Base-by-base conservation (phyloP, 768 basidiomycete species). In the Pholiota molesta region DNA sequence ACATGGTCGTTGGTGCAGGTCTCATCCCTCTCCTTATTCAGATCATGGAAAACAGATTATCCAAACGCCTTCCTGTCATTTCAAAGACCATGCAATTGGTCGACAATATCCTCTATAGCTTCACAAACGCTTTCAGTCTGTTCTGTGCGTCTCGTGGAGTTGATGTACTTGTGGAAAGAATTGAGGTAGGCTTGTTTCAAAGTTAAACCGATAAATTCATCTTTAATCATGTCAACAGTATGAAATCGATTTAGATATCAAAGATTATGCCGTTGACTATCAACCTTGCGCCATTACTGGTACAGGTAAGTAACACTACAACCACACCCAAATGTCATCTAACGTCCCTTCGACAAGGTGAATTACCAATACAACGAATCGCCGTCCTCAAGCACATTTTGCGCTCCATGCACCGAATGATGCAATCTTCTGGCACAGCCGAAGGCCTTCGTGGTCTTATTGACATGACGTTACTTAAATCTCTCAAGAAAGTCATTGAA, bases 381-480 rank as follows among this genome's bases (percentile, higher is more conserved):
- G 88, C 89, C 40, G 87, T 94, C n/a, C 78, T 99, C 66, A 97
- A 97, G 75, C 90, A 95, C 64, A 86, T 94, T 10, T 74, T 99
- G 33, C 89, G 97, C 29, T 95, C 95, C 0, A 87, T 97, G 78
- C 95, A 97, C 68, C 88, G 97, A 29, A 94, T 99, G 87, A 97
- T 99, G 96, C 93, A 96, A 70, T 91, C 92, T 0, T 91, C 94
- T 0, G 97, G 97, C 9, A 91, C 92, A 3, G 89, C 95, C 4
- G 97, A 99, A 72, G 95, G 96, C 2, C 83, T 99, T 13, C 88
- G 97, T 16, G 96, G 95, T 33, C 80, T 99, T 39, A 95, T 98
- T 60, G 97, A 99, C 74, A 90, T 91, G 54, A 88, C 93, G 1
- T 79, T 99, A 21, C 78, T 95, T 60, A 86, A 87, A 68, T 92